These are phyloP conservation scores for Piloderma croceum DNA, from an alignment of 768 basidiomycete species.

Conservation along the genomic window DNA sequence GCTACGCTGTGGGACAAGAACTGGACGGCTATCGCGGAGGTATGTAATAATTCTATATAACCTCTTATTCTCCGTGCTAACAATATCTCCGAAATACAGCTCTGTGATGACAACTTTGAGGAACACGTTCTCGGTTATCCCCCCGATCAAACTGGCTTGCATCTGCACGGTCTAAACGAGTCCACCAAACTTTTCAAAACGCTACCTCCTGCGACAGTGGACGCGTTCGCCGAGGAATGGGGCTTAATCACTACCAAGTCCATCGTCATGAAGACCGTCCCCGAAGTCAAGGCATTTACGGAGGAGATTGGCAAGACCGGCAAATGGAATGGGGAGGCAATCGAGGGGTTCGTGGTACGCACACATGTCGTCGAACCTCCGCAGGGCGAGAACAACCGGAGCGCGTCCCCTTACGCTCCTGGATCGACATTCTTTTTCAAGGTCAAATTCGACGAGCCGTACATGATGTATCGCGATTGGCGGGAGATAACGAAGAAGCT, in stretches of 20 bases:
- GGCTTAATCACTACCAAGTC: conserved; percentile 82
- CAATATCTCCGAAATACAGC: conserved; percentile 43
- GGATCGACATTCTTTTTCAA: conserved; percentile 97
- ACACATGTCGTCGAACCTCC: conserved; percentile 52
- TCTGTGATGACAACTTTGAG: conserved; percentile 96
- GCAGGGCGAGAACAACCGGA: conserved; percentile 18
- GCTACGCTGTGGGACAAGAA: conserved; percentile 69
- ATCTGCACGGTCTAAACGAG: conserved; percentile 87
- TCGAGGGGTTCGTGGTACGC: conserved; percentile 95
- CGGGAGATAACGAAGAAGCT: conserved; percentile 84
- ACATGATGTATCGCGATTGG: conserved; percentile 98
- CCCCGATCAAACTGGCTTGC: conserved; percentile 78
- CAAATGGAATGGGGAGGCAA: conserved; percentile 74
- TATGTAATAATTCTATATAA: conserved; percentile 27
- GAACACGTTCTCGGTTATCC: conserved; percentile 90
- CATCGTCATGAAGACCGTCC: conserved; percentile 50
- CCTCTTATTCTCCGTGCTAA: neutral
- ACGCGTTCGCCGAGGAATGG: conserved; percentile 81
- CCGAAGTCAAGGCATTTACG: conserved; percentile 70
- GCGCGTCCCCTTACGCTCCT: conserved; percentile 57
- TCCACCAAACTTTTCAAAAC: conserved; percentile 65
- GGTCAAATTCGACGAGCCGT: conserved; percentile 97
- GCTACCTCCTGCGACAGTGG: conserved; percentile 57
- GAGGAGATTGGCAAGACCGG: conserved; percentile 60
- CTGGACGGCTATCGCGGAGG: conserved; percentile 91